These are phyloP conservation scores for Malassezia obtusa DNA, from an alignment of 1,284 basidiomycete species.

Conservation along the genomic window DNA sequence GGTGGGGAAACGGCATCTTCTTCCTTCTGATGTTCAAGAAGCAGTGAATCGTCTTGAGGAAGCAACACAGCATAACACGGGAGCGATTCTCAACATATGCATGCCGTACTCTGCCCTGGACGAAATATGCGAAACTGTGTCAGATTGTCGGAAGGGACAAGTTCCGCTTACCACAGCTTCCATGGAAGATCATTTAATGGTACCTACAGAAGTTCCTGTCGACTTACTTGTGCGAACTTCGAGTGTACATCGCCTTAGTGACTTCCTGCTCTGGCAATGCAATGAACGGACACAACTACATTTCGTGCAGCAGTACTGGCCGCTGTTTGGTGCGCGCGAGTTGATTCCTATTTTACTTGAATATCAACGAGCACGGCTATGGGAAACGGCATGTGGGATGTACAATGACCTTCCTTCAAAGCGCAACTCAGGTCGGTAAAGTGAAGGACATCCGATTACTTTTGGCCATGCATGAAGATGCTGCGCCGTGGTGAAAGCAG, in stretches of 20 bases:
- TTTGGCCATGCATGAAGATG: constrained; percentile 21
- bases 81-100: constrained; percentile 83
- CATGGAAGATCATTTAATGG: constrained; percentile 35
- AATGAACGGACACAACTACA: constrained; percentile 79
- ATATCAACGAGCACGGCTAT: constrained; percentile 57
- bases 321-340: constrained; percentile 79
- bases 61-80: constrained; percentile 66
- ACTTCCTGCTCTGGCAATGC: constrained; percentile 84
- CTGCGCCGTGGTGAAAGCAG: constrained; percentile 5
- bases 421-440: constrained; percentile 13
- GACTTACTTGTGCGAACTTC: constrained; percentile 88
- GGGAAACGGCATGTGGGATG: constrained; percentile 3
- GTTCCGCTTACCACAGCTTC: constrained; percentile 6
- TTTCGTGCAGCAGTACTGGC: constrained; percentile 85
- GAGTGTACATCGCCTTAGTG: constrained; percentile 78
- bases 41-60: constrained; percentile 67
- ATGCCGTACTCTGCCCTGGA: constrained; percentile 87
- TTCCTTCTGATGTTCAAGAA: constrained; percentile 64
- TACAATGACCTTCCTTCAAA: constrained; percentile 13
- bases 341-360: constrained; percentile 73
- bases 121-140: constrained; percentile 58
- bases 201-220: constrained; percentile 56
- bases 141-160: neutral
- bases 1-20: constrained; percentile 65
- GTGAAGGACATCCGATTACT: constrained; percentile 14